Evolutionary conservation across 225 moss, liverwort and hornwort genomes (phyloP).

Genomic region (Pseudoscleropodium purum): DNA sequence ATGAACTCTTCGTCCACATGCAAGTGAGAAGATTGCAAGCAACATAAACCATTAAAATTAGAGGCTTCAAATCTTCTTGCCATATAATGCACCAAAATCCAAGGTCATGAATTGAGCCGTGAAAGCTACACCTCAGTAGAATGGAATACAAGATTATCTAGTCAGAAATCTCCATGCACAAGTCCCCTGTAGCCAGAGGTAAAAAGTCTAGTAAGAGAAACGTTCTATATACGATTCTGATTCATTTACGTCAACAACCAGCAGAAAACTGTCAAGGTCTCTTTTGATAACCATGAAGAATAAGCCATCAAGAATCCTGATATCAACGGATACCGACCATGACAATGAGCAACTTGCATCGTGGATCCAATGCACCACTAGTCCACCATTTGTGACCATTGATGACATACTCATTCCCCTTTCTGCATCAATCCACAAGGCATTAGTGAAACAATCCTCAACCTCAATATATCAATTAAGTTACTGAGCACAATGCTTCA

Average conservation of each 20-base stretch:
- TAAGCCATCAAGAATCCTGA: neutral
- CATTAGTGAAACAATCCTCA: neutral
- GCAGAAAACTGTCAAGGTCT: neutral
- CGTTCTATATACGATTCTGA: neutral
- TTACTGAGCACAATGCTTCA: neutral
- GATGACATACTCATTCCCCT: slow-evolving; percentile 73
- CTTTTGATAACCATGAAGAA: neutral
- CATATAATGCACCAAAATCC: too few species aligned
- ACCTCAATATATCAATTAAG: neutral
- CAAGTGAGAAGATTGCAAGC: too few species aligned
- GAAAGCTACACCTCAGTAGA: too few species aligned
- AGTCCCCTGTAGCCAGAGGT: neutral
- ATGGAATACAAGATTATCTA: too few species aligned
- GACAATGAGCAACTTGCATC: slow-evolving; percentile 94
- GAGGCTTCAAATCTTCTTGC: too few species aligned
- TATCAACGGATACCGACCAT: slow-evolving; percentile 49
- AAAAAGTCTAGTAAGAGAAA: neutral
- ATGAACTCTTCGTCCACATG: too few species aligned
- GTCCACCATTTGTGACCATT: slow-evolving; percentile 99
- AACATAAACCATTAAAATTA: too few species aligned
- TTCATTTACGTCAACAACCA: neutral
- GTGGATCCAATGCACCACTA: slow-evolving; percentile 98
- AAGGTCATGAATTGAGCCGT: too few species aligned
- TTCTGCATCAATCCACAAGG: slow-evolving; percentile 30
- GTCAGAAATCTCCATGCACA: too few species aligned